Evolutionary conservation across 306 rosid genomes (phyloP).

Genomic region (Medicago truncatula): DNA sequence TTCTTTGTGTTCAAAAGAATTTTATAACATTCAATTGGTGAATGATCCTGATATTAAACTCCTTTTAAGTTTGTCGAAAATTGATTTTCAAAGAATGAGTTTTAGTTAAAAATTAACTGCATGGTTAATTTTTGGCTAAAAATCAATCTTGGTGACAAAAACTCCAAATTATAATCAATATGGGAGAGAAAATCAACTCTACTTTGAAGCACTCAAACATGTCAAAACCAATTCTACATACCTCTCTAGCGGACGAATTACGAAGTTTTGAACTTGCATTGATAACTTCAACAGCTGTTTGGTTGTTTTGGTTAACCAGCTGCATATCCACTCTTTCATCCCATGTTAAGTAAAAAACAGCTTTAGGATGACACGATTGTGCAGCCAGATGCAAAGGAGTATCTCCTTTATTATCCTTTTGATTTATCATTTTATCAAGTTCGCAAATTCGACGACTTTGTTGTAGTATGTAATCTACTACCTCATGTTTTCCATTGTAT

Average conservation of each 20-base stretch:
- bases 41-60: too few relatives aligned
- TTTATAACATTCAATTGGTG: too few relatives aligned
- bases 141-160: too few relatives aligned
- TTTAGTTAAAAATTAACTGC: too few relatives aligned
- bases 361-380: not conserved
- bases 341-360: not conserved
- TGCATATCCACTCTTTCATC: not conserved
- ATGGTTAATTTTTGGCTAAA: too few relatives aligned
- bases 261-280: not conserved
- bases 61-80: too few relatives aligned
- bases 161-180: too few relatives aligned
- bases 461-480: conserved; percentile 19
- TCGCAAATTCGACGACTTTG: not conserved
- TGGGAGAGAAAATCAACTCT: not conserved
- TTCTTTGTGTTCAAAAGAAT: too few relatives aligned
- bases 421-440: conserved; percentile 31
- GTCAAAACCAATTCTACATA: not conserved
- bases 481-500: conserved; percentile 12
- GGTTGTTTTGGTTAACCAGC: not conserved
- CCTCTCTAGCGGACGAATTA: conserved; percentile 29
- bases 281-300: conserved; percentile 14
- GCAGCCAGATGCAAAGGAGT: conserved; percentile 51
- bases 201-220: not conserved
- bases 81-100: too few relatives aligned
- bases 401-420: conserved; percentile 10